Evolutionary conservation across 2,329 filamentous ascomycete genomes (phyloP).

Genomic region (Venturia aucupariae): DNA sequence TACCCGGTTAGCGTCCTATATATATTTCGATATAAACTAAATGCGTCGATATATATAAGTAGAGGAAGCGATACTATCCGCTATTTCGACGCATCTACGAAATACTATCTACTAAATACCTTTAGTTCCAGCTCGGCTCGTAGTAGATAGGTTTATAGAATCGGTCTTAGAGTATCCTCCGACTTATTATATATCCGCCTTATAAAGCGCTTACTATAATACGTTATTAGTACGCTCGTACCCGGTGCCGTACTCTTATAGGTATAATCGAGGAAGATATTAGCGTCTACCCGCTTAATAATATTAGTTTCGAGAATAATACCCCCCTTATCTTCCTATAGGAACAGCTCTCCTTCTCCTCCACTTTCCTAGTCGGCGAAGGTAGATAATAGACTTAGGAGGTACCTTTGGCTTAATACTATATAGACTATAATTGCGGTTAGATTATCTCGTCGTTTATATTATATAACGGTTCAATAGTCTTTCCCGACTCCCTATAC

Average conservation of each 20-base stretch:
- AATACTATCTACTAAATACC: neutral
- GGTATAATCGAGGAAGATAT: neutral
- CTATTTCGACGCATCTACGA: neutral
- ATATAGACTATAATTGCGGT: neutral
- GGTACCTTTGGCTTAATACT: neutral
- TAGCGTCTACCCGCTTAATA: neutral
- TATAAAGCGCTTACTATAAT: too few relatives aligned
- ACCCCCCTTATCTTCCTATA: neutral
- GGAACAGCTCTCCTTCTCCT: neutral
- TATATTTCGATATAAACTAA: neutral
- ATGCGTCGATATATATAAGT: neutral
- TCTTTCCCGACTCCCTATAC: neutral
- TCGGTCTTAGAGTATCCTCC: neutral
- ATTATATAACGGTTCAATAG: neutral
- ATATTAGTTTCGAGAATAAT: neutral
- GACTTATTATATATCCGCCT: too few relatives aligned
- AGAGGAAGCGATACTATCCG: neutral
- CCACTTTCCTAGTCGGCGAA: neutral
- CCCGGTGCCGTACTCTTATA: neutral
- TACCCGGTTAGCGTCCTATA: neutral
- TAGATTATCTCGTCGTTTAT: neutral
- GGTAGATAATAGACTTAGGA: neutral
- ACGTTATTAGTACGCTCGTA: neutral
- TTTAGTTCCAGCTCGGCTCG: neutral
- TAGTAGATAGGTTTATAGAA: neutral